Evolutionary conservation across 352 stramenopile genomes (phyloP).

Genomic region (Phytophthora sansomeana): DNA sequence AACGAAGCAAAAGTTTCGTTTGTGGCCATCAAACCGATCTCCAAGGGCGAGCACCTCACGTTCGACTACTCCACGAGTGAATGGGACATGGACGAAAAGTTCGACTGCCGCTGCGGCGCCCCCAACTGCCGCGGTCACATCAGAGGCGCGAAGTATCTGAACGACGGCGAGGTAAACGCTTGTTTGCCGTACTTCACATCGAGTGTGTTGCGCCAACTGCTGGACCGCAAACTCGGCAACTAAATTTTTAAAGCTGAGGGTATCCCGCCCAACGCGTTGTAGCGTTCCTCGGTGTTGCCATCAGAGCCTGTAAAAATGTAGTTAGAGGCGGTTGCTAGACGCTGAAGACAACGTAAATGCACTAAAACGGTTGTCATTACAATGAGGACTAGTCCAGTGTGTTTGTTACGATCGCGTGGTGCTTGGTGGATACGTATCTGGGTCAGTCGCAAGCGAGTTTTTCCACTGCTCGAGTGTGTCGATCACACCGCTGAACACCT

Average conservation of each 20-base stretch:
- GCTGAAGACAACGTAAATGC: conserved; percentile 18
- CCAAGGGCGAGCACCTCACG: conserved; percentile 74
- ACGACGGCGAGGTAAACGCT: conserved; percentile 54
- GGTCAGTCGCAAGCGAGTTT: conserved; percentile 28
- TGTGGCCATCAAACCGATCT: conserved; percentile 78
- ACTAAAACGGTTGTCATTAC: conserved; percentile 24
- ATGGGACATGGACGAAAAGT: conserved; percentile 94
- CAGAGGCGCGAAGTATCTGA: conserved; percentile 83
- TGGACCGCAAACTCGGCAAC: conserved; percentile 60
- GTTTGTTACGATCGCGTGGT: conserved; percentile 26
- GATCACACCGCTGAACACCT: conserved; percentile 46
- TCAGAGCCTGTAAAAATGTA: conserved; percentile 10
- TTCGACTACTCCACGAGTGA: conserved; percentile 93
- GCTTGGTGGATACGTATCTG: conserved; percentile 45
- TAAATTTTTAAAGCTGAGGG: conserved; percentile 31
- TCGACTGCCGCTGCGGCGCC: conserved; percentile 83
- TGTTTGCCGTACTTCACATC: conserved; percentile 77
- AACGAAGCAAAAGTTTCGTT: conserved; percentile 78
- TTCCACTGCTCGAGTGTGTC: conserved; percentile 57
- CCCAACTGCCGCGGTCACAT: conserved; percentile 72
- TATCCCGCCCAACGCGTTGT: background rate
- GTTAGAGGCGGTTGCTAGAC: conserved; percentile 5
- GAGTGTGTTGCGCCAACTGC: conserved; percentile 72
- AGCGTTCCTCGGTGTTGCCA: conserved; percentile 2
- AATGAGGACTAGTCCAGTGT: background rate